These are phyloP conservation scores for Nannizziopsis barbatae DNA, from an alignment of 2,329 filamentous ascomycete species.

Conservation along the genomic window DNA sequence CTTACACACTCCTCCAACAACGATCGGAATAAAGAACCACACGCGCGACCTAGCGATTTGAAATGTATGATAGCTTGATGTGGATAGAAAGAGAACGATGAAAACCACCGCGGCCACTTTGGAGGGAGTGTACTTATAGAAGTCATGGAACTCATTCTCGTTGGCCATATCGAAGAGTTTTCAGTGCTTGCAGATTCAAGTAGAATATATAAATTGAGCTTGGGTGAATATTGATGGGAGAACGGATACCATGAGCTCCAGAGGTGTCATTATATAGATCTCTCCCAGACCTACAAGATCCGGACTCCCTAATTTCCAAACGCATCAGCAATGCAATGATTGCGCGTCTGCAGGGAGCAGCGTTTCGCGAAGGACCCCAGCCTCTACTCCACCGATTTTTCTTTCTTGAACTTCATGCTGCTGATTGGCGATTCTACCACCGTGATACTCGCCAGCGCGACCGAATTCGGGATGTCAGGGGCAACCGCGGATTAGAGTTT, in stretches of 20 bases:
- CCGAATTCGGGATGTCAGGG: background rate
- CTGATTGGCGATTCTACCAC: no score
- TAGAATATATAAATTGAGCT: background rate
- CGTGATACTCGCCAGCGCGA: no score
- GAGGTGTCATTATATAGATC: slow-evolving; percentile 6
- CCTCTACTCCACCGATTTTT: background rate
- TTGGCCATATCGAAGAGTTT: slow-evolving; percentile 6
- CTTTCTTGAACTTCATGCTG: no score
- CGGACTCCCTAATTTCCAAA: background rate
- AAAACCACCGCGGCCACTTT: slow-evolving; percentile 37
- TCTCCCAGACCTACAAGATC: background rate
- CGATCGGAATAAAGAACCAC: slow-evolving; percentile 23
- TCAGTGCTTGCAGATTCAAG: background rate
- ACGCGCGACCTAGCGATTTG: slow-evolving; percentile 27
- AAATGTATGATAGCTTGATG: slow-evolving; percentile 32
- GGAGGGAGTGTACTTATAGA: slow-evolving; percentile 32
- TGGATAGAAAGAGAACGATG: slow-evolving; percentile 33
- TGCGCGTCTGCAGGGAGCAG: background rate
- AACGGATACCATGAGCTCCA: no score
- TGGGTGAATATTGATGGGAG: background rate
- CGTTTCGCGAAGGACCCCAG: no score
- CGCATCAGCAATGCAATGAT: background rate
- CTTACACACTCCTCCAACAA: slow-evolving; percentile 25
- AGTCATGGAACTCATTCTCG: slow-evolving; percentile 14
- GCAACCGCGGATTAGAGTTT: background rate